Conservation (phyloP, 306 rosid genomes). For the Medicago truncatula region MtrunA17r5.0-ANR NC_053047.1:39011501-39012000, state of each 20-base stretch:
- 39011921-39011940: slow-evolving; percentile 40
- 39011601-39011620: not conserved
- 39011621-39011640: not conserved
- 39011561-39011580: slow-evolving; percentile 5
- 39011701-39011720: too few relatives aligned
- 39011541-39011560: slow-evolving; percentile 6
- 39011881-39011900: slow-evolving; percentile 42
- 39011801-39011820: not conserved
- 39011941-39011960: slow-evolving; percentile 44
- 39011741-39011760: not conserved
- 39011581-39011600: not conserved
- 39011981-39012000: not conserved
- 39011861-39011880: not conserved
- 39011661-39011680: not conserved
- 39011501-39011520: slow-evolving; percentile 38
- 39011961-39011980: not conserved
- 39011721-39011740: not conserved
- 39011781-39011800: not conserved
- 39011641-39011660: not conserved
- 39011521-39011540: slow-evolving; percentile 41
- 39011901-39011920: slow-evolving; percentile 37
- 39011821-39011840: slow-evolving; percentile 9
- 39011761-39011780: slow-evolving; percentile 1
- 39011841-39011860: not conserved
- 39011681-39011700: not conserved